A percentile compares a stretch with the other conserved stretches of the same genome.
Evolutionary conservation across 176 grass and related monocot genomes (phyloP).

Genomic region (Melocanna baccifera): DNA sequence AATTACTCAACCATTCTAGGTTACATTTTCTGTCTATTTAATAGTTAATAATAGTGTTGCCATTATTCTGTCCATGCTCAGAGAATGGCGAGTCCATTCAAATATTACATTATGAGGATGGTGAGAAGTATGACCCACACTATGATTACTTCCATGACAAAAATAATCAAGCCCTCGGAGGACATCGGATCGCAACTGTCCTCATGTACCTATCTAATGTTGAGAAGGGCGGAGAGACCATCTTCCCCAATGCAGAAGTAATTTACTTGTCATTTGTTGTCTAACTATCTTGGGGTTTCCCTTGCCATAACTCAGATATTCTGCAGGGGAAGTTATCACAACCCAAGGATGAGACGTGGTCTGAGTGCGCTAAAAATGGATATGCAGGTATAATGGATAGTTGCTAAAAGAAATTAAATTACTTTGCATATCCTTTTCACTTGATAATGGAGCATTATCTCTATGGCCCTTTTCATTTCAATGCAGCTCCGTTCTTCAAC

Average conservation of each 20-base stretch:
- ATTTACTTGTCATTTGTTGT: conserved; percentile 10
- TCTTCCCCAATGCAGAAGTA: conserved; percentile 88
- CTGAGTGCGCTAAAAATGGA: conserved; percentile 83
- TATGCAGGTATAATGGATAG: conserved; percentile 61
- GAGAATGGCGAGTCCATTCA: conserved; percentile 86
- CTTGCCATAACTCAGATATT: conserved; percentile 30
- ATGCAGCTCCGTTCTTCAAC: neutral
- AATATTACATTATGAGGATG: conserved; percentile 79
- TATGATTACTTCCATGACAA: conserved; percentile 88
- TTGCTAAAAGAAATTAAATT: neutral
- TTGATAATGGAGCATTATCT: neutral
- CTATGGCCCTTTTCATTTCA: neutral
- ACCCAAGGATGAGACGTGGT: conserved; percentile 70
- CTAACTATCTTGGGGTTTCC: neutral
- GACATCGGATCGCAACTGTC: conserved; percentile 77
- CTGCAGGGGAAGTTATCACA: conserved; percentile 66
- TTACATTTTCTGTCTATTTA: conserved; percentile 14
- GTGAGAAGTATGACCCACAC: conserved; percentile 88
- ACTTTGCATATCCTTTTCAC: neutral
- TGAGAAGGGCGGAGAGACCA: conserved; percentile 82
- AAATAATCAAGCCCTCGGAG: conserved; percentile 79
- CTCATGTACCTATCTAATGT: conserved; percentile 86
- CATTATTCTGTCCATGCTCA: conserved; percentile 24
- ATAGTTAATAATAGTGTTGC: conserved; percentile 10
- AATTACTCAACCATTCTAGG: neutral